Evolutionary conservation across 495 filamentous ascomycete genomes (phyloP).

Genomic region (Polyplosphaeria fusca): DNA sequence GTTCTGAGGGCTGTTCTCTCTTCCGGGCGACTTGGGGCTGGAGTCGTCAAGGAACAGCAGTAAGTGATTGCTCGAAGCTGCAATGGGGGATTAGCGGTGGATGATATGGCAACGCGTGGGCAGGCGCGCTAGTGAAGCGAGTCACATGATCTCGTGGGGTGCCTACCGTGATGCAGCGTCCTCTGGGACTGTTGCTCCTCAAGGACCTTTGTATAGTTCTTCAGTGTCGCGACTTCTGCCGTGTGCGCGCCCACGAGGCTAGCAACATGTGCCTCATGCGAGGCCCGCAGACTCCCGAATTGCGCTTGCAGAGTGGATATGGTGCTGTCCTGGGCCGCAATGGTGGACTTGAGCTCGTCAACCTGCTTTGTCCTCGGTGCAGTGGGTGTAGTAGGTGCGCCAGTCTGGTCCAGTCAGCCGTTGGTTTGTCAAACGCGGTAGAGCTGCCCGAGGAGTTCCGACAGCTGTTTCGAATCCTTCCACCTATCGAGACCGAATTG

Average conservation of each 20-base stretch:
- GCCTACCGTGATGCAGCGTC: conserved; percentile 32
- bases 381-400: conserved; percentile 8
- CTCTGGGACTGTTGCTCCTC: conserved; percentile 34
- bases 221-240: conserved; percentile 35
- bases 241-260: conserved; percentile 36
- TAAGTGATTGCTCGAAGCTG: conserved; percentile 34
- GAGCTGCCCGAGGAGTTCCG: too few species aligned
- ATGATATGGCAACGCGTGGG: background rate
- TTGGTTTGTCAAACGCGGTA: too few species aligned
- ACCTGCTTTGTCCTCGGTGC: conserved; percentile 10
- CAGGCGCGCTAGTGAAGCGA: conserved; percentile 5
- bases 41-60: conserved; percentile 27
- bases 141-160: background rate
- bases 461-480: too few species aligned
- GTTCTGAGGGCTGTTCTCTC: conserved; percentile 17
- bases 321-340: conserved; percentile 28
- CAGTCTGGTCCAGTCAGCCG: conserved; percentile 12
- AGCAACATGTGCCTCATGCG: conserved; percentile 39
- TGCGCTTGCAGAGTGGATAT: conserved; percentile 32
- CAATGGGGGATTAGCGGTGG: background rate
- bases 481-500: too few species aligned
- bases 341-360: conserved; percentile 31
- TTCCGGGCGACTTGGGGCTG: conserved; percentile 25
- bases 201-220: conserved; percentile 34
- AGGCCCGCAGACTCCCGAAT: conserved; percentile 30